A percentile compares a stretch with the other conserved stretches of the same genome.
Conservation (phyloP, 2,329 filamentous ascomycete genomes). For the Claviceps pusilla region DNA sequence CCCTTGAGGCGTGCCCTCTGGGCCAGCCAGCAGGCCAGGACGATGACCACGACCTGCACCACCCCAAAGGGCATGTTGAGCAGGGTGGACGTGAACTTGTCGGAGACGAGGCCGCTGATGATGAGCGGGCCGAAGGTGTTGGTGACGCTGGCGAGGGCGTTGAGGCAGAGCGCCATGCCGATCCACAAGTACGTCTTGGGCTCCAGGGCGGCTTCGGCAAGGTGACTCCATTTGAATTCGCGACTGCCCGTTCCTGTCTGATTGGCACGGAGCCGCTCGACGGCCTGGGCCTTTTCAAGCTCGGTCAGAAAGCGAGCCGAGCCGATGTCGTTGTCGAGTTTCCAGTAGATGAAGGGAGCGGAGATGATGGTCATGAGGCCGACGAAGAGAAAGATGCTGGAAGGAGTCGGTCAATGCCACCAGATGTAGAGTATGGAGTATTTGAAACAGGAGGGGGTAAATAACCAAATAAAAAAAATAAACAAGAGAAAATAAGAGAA, state of each 20-base stretch:
- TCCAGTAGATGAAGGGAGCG: conserved; percentile 42
- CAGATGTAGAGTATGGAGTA: no score
- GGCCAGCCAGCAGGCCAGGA: conserved; percentile 42
- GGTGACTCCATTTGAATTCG: conserved; percentile 53
- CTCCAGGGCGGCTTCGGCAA: conserved; percentile 34
- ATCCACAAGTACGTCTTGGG: conserved; percentile 45
- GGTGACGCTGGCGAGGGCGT: conserved; percentile 47
- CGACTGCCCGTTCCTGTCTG: conserved; percentile 61
- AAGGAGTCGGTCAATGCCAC: no score
- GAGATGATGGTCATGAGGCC: conserved; percentile 45
- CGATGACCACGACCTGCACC: conserved; percentile 43
- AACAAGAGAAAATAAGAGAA: no score
- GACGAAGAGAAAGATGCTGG: conserved; percentile 42
- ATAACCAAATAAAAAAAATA: no score
- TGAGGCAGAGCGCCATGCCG: conserved; percentile 44
- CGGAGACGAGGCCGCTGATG: conserved; percentile 42
- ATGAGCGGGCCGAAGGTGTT: conserved; percentile 53
- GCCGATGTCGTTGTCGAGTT: conserved; percentile 43
- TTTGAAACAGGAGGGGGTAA: no score
- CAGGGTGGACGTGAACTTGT: conserved; percentile 41
- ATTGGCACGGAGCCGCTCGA: conserved; percentile 59
- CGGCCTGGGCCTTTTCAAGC: conserved; percentile 49
- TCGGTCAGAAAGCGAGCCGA: conserved; percentile 44
- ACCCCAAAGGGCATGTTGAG: conserved; percentile 54
- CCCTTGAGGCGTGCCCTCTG: conserved; percentile 43